Evolutionary conservation across 352 stramenopile genomes (phyloP), one percentile per base, ranked within the genome.

Genomic region (Thalassiosira hispida): DNA sequence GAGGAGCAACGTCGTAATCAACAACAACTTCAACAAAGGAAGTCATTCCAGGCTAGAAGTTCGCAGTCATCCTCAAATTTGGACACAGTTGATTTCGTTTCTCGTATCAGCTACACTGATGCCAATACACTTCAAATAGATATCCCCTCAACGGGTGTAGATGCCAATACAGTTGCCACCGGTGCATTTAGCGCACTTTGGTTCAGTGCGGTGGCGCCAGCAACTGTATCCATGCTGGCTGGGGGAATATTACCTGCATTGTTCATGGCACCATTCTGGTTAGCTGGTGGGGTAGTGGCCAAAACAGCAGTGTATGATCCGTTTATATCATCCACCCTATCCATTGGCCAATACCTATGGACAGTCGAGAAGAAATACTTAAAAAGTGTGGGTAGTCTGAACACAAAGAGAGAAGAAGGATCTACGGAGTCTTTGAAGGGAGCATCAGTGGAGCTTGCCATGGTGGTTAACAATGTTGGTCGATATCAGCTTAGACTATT

Each of bases 241-340:
- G 62, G 27, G 22, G 71, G 77, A 2, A 11, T 49, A 29, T 60
- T 44, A 14, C 33, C 47, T 18, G n/a, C 23, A 33, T 49, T 85
- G 16, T 83, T 85, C 23, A 76, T 85, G 60, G 12, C 66, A 8
- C 78, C 78, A 40, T 85, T 85, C 63, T 85, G 78, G 78, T 35
- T 66, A 29, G 70, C 78, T 49, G 78, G 78, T 47, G 78, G 56
- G 1, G n/a, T 71, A 12, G 61, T 85, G 18, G 73, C 78, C 16
- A 85, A 85, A 53, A 57, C 44, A 11, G 71, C 65, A 1, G 57
- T 79, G 22, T 57, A 79, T 16, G 78, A 85, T 68, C 78, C 78
- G 22, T 75, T 83, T n/a, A 16, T 77, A 1, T 57, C 49, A 2
- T 49, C 27, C 16, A 60, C 59, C n/a, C 51, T 85, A 31, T 60